These are phyloP conservation scores for Podaxis sp. DNA, from an alignment of 768 basidiomycete genomes.

Conservation along the genomic window DNA sequence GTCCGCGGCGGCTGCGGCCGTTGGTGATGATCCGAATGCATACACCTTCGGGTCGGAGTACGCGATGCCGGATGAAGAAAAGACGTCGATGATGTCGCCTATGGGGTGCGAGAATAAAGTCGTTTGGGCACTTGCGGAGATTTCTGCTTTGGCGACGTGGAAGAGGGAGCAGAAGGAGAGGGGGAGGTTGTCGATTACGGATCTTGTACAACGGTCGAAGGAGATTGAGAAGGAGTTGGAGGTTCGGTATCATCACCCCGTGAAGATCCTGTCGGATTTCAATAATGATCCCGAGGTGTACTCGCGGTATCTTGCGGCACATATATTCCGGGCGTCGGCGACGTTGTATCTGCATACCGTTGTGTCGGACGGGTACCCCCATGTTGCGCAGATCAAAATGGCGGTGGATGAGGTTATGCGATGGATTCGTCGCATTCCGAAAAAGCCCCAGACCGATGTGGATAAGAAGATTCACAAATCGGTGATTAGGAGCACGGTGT, in stretches of 20 bases:
- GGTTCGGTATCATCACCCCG: conserved; percentile 15
- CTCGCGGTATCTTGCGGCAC: conserved; percentile 46
- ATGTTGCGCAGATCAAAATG: conserved; percentile 58
- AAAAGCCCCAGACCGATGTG: conserved; percentile 22
- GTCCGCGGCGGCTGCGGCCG: not conserved
- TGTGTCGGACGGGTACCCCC: conserved; percentile 70
- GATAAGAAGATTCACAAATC: conserved; percentile 39
- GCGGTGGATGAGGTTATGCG: conserved; percentile 55
- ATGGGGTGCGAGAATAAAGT: conserved; percentile 86
- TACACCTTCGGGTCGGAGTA: not conserved
- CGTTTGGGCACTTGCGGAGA: conserved; percentile 79
- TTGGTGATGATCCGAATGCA: not conserved
- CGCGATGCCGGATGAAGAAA: conserved; percentile 12
- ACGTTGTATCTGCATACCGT: conserved; percentile 76
- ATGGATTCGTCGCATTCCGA: conserved; percentile 41
- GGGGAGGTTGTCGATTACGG: conserved; percentile 57
- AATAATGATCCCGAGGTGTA: conserved; percentile 28
- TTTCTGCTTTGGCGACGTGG: conserved; percentile 64
- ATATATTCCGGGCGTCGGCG: conserved; percentile 74
- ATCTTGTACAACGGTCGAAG: conserved; percentile 54
- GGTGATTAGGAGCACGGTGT: conserved; percentile 77
- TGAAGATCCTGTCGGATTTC: conserved; percentile 21
- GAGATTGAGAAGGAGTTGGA: conserved; percentile 47
- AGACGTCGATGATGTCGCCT: conserved; percentile 73
- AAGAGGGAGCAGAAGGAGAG: conserved; percentile 42